Conservation (phyloP, 345 rosid genomes). For the Anastatica hierochuntica region DNA sequence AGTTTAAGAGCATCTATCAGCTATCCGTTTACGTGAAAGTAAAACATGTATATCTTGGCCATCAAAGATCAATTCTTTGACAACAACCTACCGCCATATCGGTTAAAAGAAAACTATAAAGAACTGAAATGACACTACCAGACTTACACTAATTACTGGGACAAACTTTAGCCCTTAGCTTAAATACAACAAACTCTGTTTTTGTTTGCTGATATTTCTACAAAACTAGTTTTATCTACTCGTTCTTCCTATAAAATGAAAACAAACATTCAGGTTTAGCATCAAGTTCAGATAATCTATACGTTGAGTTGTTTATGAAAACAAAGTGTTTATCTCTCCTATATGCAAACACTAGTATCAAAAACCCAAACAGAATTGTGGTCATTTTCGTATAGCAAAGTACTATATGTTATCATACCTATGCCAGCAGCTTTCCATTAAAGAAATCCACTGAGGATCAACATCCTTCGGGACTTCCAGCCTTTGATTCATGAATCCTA, state of each 20-base stretch:
- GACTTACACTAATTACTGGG: neutral
- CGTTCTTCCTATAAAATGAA: neutral
- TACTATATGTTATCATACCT: constrained; percentile 35
- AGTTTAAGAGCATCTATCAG: neutral
- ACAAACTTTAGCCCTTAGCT: neutral
- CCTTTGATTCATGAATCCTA: constrained; percentile 87
- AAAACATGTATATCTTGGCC: neutral
- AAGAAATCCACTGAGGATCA: constrained; percentile 74
- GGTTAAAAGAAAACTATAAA: neutral
- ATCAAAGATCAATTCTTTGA: neutral
- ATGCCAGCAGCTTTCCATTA: constrained; percentile 89
- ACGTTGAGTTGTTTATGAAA: neutral
- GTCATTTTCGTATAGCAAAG: neutral
- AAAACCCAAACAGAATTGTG: neutral
- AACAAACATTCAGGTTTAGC: neutral
- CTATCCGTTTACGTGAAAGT: neutral
- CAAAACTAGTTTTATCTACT: no score
- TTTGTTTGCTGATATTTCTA: no score
- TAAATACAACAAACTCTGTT: no score
- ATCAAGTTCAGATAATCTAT: neutral
- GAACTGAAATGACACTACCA: neutral
- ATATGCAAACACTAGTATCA: neutral
- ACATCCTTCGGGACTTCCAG: constrained; percentile 68
- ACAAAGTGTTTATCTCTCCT: neutral
- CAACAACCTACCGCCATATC: neutral